A percentile compares a stretch with the other conserved stretches of the same genome.
Conservation (phyloP, 148 eudicot species). For the Drosera capensis region DNA sequence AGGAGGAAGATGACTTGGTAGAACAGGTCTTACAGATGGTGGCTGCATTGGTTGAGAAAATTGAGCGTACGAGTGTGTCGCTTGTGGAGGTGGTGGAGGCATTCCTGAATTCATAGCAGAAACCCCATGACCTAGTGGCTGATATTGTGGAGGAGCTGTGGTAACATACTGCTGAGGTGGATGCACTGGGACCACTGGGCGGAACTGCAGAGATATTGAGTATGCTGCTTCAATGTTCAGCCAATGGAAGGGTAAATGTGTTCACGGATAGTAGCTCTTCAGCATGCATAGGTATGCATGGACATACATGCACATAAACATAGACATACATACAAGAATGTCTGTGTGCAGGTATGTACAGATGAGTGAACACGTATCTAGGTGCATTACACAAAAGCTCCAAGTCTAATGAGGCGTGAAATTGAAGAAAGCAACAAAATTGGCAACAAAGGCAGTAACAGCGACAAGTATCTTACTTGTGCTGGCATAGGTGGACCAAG, state of each 20-base stretch:
- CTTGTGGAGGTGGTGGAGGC: conserved; percentile 32
- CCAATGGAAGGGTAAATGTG: too few species aligned
- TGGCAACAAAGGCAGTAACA: too few species aligned
- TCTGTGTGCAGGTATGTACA: too few species aligned
- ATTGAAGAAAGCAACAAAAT: conserved; percentile 2
- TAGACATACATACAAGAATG: too few species aligned
- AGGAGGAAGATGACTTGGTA: conserved; percentile 30
- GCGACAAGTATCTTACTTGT: conserved; percentile 46
- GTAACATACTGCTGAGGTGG: conserved; percentile 53
- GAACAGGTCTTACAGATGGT: conserved; percentile 33
- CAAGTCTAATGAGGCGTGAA: not conserved
- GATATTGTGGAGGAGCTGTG: conserved; percentile 53
- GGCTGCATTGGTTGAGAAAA: conserved; percentile 51
- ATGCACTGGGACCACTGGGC: conserved; percentile 39
- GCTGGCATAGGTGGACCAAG: conserved; percentile 55
- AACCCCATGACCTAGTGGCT: conserved; percentile 30
- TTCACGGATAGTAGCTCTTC: too few species aligned
- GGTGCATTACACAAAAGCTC: not conserved
- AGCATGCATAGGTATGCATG: too few species aligned
- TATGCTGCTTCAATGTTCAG: not conserved
- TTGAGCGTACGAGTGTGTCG: conserved; percentile 49
- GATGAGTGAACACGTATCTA: too few species aligned
- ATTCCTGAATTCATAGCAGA: conserved; percentile 30
- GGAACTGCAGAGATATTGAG: conserved; percentile 41
- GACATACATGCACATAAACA: too few species aligned